Conservation (phyloP, 2,329 filamentous ascomycete genomes). For the Paraphaeosphaeria minitans region DNA sequence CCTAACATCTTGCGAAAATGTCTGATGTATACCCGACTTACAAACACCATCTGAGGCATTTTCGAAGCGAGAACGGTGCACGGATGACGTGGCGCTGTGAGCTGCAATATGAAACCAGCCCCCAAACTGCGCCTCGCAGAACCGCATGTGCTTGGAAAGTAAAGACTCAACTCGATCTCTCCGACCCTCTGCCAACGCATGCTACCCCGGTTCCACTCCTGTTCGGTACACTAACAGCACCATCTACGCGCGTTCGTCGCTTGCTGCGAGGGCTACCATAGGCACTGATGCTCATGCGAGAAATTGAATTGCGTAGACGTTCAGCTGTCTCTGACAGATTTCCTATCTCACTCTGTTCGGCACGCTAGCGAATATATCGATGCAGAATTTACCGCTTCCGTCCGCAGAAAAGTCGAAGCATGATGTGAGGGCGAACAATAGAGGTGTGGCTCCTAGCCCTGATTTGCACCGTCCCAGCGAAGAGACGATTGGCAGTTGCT, state of each 20-base stretch:
- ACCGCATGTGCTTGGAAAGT: constrained; percentile 22
- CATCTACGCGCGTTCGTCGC: not conserved
- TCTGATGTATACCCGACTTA: not conserved
- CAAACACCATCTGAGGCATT: constrained; percentile 5
- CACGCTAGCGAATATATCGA: not conserved
- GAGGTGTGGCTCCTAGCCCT: constrained; percentile 2
- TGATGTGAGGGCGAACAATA: not conserved
- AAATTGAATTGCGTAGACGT: not conserved
- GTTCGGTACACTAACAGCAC: not conserved
- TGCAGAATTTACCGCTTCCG: not conserved
- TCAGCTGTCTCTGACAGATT: not conserved
- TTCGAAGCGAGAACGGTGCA: constrained; percentile 15
- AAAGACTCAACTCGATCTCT: constrained; percentile 3
- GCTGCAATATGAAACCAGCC: constrained; percentile 3
- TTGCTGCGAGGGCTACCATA: not conserved
- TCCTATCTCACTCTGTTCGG: not conserved
- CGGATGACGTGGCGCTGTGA: constrained; percentile 23
- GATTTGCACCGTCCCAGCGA: constrained; percentile 3
- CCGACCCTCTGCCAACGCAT: constrained; percentile 9
- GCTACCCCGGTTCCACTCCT: not conserved
- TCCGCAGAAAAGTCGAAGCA: not conserved
- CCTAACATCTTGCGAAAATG: not conserved
- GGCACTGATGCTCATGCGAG: not conserved
- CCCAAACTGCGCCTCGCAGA: constrained; percentile 20
- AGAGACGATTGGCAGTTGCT: constrained; percentile 28